phyloP scores from a whole-genome alignment of 352 stramenopile genomes.

The Phytophthora megakarya region DNA sequence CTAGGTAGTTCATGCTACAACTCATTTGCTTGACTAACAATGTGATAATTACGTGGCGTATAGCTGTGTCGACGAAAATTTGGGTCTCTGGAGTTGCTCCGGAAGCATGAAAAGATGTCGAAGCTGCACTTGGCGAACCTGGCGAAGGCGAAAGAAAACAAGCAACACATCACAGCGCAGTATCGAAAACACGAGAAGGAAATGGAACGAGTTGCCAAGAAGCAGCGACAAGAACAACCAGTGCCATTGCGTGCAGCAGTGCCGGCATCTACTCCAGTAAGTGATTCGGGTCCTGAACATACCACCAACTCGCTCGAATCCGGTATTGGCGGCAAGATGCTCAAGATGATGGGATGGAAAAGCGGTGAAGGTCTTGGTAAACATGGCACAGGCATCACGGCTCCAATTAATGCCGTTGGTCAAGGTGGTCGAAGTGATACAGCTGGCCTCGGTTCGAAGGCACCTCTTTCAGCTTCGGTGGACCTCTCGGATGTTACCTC shows the following conservation, averaged over 20 bases:
- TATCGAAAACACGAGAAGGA: slow-evolving; percentile 67
- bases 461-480: slow-evolving; percentile 34
- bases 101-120: slow-evolving; percentile 81
- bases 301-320: slow-evolving; percentile 43
- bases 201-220: slow-evolving; percentile 39
- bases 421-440: slow-evolving; percentile 48
- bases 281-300: slow-evolving; percentile 11
- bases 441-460: slow-evolving; percentile 55
- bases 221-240: slow-evolving; percentile 32
- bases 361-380: slow-evolving; percentile 82
- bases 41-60: neutral
- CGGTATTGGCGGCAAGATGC: slow-evolving; percentile 83
- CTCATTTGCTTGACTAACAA: neutral
- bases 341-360: slow-evolving; percentile 91
- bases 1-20: neutral
- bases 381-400: slow-evolving; percentile 78
- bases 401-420: slow-evolving; percentile 52
- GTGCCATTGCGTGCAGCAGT: neutral
- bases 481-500: slow-evolving; percentile 54
- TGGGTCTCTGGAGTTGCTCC: slow-evolving; percentile 67
- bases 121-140: slow-evolving; percentile 80
- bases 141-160: slow-evolving; percentile 77
- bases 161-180: slow-evolving; percentile 62
- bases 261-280: neutral
- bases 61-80: slow-evolving; percentile 87